These are phyloP conservation scores for Plasmodium fragile DNA, from an alignment of 169 alveolate genomes.

Conservation along the genomic window DNA sequence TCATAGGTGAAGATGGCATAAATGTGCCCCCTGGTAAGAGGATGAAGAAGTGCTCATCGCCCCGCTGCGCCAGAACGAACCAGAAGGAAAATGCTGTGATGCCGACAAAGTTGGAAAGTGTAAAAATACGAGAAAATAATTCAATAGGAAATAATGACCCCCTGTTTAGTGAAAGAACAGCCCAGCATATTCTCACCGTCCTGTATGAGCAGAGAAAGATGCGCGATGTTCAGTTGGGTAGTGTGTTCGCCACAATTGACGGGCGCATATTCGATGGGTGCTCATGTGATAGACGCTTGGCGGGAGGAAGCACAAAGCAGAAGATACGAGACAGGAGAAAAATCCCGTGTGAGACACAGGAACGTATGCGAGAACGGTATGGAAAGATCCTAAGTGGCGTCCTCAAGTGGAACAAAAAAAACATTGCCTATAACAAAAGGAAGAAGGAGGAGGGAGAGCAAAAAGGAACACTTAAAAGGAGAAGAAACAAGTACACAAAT, in stretches of 20 bases:
- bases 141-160: background rate
- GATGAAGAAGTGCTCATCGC: background rate
- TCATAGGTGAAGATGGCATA: background rate
- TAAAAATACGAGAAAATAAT: background rate
- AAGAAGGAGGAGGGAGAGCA: conserved; percentile 25
- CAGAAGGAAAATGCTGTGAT: background rate
- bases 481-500: conserved; percentile 74
- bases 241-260: background rate
- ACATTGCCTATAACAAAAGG: conserved; percentile 60
- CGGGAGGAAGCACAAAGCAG: background rate
- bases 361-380: conserved; percentile 11
- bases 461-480: background rate
- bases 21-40: background rate
- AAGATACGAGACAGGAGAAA: background rate
- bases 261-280: background rate
- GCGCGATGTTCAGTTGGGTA: background rate
- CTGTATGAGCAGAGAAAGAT: background rate
- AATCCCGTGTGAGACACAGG: background rate
- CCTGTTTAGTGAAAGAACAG: background rate
- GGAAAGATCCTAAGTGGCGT: conserved; percentile 12
- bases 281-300: background rate
- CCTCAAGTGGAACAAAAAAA: conserved; percentile 32
- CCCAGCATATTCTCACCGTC: background rate
- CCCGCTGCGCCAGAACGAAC: background rate
- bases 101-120: background rate